A percentile compares a stretch with the other conserved stretches of the same genome.
Conservation (phyloP, 805 yeast genomes). For the Saccharomycopsis amapae region DNA sequence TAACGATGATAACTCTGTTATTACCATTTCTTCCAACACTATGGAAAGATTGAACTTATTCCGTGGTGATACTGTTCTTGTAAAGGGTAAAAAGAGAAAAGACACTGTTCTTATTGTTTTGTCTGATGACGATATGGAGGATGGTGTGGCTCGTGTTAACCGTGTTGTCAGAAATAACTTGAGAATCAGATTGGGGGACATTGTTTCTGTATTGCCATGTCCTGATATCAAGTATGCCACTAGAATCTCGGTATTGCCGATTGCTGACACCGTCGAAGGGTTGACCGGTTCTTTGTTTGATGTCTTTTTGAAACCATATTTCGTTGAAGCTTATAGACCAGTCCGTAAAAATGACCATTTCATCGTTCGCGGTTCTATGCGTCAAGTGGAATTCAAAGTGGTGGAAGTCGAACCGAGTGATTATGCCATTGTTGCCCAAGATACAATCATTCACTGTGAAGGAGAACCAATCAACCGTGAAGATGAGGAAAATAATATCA, state of each 20-base stretch:
- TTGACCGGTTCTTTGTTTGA: slow-evolving; percentile 94
- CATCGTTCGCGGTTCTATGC: slow-evolving; percentile 97
- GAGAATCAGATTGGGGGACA: slow-evolving; percentile 89
- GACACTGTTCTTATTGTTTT: slow-evolving; percentile 95
- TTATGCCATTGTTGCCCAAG: slow-evolving; percentile 96
- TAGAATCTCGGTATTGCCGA: slow-evolving; percentile 90
- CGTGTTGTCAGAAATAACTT: slow-evolving; percentile 94
- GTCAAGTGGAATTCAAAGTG: slow-evolving; percentile 97
- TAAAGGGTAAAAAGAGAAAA: slow-evolving; percentile 96
- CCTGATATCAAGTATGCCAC: slow-evolving; percentile 97
- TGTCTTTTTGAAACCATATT: slow-evolving; percentile 93
- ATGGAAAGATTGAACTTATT: slow-evolving; percentile 92
- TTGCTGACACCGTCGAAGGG: slow-evolving; percentile 97
- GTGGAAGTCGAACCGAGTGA: slow-evolving; percentile 98
- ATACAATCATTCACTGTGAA: slow-evolving; percentile 95
- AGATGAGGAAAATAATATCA: slow-evolving; percentile 93
- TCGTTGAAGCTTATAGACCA: slow-evolving; percentile 98
- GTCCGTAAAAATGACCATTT: slow-evolving; percentile 96
- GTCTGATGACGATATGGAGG: slow-evolving; percentile 94
- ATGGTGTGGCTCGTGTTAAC: slow-evolving; percentile 89
- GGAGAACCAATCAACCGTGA: slow-evolving; percentile 98
- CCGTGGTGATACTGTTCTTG: slow-evolving; percentile 96
- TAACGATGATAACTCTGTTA: slow-evolving; percentile 94
- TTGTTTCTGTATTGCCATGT: slow-evolving; percentile 86
- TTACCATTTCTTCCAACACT: slow-evolving; percentile 89